These are phyloP conservation scores for Petasospora fabianii DNA, from an alignment of 1,139 yeast genomes.

Conservation along the genomic window DNA sequence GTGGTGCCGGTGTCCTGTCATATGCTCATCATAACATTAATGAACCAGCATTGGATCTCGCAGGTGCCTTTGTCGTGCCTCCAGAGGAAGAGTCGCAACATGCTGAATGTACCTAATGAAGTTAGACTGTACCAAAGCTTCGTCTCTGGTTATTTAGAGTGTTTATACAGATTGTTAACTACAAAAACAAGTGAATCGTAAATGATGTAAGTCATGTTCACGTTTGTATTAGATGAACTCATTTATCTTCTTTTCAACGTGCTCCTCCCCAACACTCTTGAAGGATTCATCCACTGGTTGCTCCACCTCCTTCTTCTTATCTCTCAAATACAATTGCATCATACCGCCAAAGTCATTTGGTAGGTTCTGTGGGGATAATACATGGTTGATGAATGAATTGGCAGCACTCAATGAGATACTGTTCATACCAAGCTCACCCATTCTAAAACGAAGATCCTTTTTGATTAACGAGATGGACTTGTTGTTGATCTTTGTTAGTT, in stretches of 20 bases:
- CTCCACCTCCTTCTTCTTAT: not conserved
- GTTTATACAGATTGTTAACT: too few species aligned
- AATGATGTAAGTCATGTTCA: too few species aligned
- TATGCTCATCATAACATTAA: constrained; percentile 80
- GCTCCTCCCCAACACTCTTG: not conserved
- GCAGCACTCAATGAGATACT: not conserved
- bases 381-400: not conserved
- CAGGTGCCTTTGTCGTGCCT: constrained; percentile 77
- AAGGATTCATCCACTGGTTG: constrained; percentile 1
- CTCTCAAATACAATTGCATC: not conserved
- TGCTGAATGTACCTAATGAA: too few species aligned
- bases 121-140: too few species aligned
- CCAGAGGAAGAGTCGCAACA: constrained; percentile 40
- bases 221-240: constrained; percentile 1
- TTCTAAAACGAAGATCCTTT: not conserved
- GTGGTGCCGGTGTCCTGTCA: constrained; percentile 89
- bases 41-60: constrained; percentile 82
- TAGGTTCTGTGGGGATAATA: too few species aligned
- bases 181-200: too few species aligned
- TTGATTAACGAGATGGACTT: not conserved
- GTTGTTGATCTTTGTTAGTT: not conserved
- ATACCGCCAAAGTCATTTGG: not conserved
- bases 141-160: too few species aligned
- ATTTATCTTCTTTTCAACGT: constrained; percentile 2
- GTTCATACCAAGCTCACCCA: not conserved